Conservation (phyloP, 2,329 filamentous ascomycete genomes). For the Lecanosticta acicola region DNA sequence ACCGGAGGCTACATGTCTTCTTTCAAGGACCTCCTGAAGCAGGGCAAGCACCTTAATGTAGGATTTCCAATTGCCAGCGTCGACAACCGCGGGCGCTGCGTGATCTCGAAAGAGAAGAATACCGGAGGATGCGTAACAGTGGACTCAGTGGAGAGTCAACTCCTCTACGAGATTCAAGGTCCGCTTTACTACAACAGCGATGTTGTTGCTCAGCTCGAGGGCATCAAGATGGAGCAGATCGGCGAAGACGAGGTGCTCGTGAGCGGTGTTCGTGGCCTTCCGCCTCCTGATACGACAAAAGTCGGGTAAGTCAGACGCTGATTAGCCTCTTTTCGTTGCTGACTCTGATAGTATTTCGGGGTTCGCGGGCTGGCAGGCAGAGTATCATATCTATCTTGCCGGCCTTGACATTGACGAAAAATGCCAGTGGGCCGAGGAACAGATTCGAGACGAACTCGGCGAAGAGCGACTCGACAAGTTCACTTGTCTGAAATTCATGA, state of each 20-base stretch:
- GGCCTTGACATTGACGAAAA: slow-evolving; percentile 42
- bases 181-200: slow-evolving; percentile 52
- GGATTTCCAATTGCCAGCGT: slow-evolving; percentile 30
- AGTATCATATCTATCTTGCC: slow-evolving; percentile 38
- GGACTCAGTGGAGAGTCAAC: slow-evolving; percentile 47
- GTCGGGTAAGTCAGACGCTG: slow-evolving; percentile 25
- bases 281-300: slow-evolving; percentile 47
- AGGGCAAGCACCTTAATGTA: slow-evolving; percentile 30
- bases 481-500: slow-evolving; percentile 13
- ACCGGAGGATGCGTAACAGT: slow-evolving; percentile 35
- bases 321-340: neutral
- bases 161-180: slow-evolving; percentile 51
- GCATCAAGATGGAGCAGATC: slow-evolving; percentile 46
- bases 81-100: slow-evolving; percentile 29
- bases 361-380: slow-evolving; percentile 41
- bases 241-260: slow-evolving; percentile 44
- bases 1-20: slow-evolving; percentile 38
- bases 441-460: slow-evolving; percentile 35
- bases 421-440: slow-evolving; percentile 37
- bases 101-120: slow-evolving; percentile 30
- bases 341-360: slow-evolving; percentile 31
- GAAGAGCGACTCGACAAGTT: slow-evolving; percentile 12
- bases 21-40: slow-evolving; percentile 34
- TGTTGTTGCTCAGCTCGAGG: slow-evolving; percentile 46
- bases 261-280: slow-evolving; percentile 38